A percentile compares a stretch with the other conserved stretches of the same genome.
phyloP scores from a whole-genome alignment of 176 grass and related monocot genomes.

The Echinochloa phyllopogon region DNA sequence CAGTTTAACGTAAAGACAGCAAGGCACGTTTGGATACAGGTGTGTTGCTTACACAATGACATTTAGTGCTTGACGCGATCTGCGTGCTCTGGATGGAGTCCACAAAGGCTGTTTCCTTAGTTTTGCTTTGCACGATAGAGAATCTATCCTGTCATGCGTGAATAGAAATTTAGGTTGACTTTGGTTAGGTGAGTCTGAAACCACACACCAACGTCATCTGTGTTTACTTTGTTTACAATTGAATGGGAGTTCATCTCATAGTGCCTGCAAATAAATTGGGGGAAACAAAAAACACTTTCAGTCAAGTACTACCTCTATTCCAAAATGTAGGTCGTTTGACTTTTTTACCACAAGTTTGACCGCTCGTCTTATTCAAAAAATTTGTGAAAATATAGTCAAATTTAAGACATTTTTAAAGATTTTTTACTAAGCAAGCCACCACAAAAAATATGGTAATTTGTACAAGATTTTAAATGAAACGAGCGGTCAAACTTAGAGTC shows the following conservation, averaged over 20 bases:
- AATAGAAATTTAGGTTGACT: background rate
- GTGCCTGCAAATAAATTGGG: background rate
- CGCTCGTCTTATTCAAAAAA: too few species aligned
- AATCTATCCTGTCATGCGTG: background rate
- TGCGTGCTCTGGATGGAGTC: background rate
- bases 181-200: slow-evolving; percentile 7
- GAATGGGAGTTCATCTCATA: background rate
- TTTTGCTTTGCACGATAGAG: background rate
- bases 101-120: background rate
- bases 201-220: background rate
- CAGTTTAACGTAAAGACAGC: background rate
- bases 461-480: too few species aligned
- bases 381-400: too few species aligned
- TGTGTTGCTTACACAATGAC: background rate
- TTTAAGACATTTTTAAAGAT: too few species aligned
- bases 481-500: too few species aligned
- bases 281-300: background rate
- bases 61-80: background rate
- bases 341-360: too few species aligned
- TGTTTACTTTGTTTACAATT: slow-evolving; percentile 7
- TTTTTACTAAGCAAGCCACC: too few species aligned
- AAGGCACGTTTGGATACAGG: too few species aligned
- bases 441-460: too few species aligned
- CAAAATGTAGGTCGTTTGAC: too few species aligned
- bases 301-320: too few species aligned